Evolutionary conservation across 331 rosid genomes (phyloP), one percentile per base, ranked within the genome.

Genomic region (Erythrophleum ivorense): DNA sequence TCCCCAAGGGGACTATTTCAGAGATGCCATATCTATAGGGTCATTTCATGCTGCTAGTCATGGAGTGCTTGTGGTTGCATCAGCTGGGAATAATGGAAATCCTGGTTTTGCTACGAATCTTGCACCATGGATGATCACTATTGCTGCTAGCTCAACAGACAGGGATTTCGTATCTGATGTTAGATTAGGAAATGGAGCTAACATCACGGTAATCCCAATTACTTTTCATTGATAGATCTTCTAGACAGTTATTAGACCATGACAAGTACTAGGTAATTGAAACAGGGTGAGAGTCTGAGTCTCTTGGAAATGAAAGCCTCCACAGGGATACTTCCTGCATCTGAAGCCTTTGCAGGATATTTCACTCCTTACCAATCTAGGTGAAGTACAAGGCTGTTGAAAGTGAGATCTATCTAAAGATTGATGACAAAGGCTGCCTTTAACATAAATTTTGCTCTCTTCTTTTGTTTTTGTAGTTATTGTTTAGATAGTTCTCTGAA

Each of bases 401-500:
- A 60, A 60, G 29, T 24, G 73, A 76, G 81, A 83, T 71, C 71
- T 71, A 40, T 54, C 71, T 45, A 63, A 38, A 76, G 67, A 29
- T 14, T 70, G 71, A n/a, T 67, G 79, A 64, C 69, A 31, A 76
- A 58, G 57, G 48, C 75, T 78, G 80, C 77, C 77, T 86, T 49
- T 79, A 78, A 84, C 65, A 41, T 29, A 24, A 46, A 36, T 57
- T 53, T 70, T 78, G 80, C 62, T 69, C 45, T 50, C 40, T 33
- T 78, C 3, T 15, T 10, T 82, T 15, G 48, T 45, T 49, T 78
- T 67, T 87, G 88, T n/a, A 93, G 97, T 83, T 93, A 87, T 81
- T 93, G 97, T 75, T 80, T 93, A 57, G 94, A 93, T 53, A 93
- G 97, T 86, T 93, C 97, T 69, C 79, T 93, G 84, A 91, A 91